Percentiles rank a stretch among this genome's conserved stretches.
Evolutionary conservation across 345 rosid species (phyloP).

Genomic region (Mercurialis annua): DNA sequence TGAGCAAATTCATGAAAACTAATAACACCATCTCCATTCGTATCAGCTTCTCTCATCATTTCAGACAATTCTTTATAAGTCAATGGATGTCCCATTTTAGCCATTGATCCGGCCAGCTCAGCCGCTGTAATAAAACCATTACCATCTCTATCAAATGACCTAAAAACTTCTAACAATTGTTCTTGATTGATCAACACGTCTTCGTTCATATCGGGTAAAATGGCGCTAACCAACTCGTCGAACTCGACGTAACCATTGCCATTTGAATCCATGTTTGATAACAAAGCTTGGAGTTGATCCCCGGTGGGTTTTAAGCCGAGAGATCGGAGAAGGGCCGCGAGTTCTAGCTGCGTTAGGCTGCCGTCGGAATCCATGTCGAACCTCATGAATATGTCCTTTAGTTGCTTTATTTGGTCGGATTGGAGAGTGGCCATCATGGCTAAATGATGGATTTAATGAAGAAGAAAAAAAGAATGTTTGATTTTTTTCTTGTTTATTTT

Average conservation of each 20-base stretch:
- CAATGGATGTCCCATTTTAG: slow-evolving; percentile 79
- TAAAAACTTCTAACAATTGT: slow-evolving; percentile 58
- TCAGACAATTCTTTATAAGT: slow-evolving; percentile 67
- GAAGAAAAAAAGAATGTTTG: neutral
- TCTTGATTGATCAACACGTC: slow-evolving; percentile 58
- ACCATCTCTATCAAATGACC: slow-evolving; percentile 65
- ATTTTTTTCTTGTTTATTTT: neutral
- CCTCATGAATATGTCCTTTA: slow-evolving; percentile 72
- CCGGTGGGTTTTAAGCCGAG: slow-evolving; percentile 82
- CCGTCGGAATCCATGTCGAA: slow-evolving; percentile 92
- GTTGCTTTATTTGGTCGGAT: slow-evolving; percentile 62
- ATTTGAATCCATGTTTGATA: slow-evolving; percentile 68
- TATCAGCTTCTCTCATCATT: slow-evolving; percentile 86
- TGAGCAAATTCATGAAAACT: slow-evolving; percentile 74
- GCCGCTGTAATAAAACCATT: slow-evolving; percentile 70
- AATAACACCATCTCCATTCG: slow-evolving; percentile 86
- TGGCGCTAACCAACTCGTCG: slow-evolving; percentile 66
- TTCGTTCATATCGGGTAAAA: slow-evolving; percentile 67
- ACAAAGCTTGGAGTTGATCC: slow-evolving; percentile 59
- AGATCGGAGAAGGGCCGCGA: slow-evolving; percentile 87
- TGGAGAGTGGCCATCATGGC: slow-evolving; percentile 31
- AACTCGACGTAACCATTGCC: slow-evolving; percentile 78
- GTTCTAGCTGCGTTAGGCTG: slow-evolving; percentile 78
- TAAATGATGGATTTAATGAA: neutral
- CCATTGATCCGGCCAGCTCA: slow-evolving; percentile 74